Evolutionary conservation across 2,329 filamentous ascomycete species (phyloP).

Genomic region (Calonectria crousiana): DNA sequence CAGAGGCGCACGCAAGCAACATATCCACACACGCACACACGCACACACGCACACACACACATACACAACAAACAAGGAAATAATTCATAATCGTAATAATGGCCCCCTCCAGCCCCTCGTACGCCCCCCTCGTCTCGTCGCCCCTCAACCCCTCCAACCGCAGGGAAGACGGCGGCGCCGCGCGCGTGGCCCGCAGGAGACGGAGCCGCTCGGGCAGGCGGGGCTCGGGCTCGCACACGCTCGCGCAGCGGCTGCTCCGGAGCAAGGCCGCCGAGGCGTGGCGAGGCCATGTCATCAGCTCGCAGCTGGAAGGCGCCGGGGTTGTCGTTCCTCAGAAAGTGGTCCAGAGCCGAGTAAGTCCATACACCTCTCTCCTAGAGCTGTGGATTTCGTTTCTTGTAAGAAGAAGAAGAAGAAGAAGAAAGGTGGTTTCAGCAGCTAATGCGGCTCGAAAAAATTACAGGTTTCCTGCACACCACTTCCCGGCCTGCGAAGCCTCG

Average conservation of each 20-base stretch:
- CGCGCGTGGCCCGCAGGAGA: constrained; percentile 37
- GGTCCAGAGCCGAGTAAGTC: constrained; percentile 36
- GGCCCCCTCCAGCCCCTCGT: constrained; percentile 31
- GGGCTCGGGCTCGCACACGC: constrained; percentile 48
- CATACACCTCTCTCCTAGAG: background rate
- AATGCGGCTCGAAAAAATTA: background rate
- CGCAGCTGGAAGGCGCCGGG: constrained; percentile 40
- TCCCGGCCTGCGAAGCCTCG: constrained; percentile 30
- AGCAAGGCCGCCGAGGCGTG: constrained; percentile 57
- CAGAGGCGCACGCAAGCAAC: background rate
- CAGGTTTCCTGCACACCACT: constrained; percentile 38
- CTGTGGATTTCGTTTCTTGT: background rate
- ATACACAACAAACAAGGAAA: background rate
- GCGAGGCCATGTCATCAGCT: constrained; percentile 49
- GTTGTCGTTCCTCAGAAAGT: constrained; percentile 17
- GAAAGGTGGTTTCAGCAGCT: background rate
- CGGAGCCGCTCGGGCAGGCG: constrained; percentile 26
- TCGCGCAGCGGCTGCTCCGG: constrained; percentile 55
- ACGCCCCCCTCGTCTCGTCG: constrained; percentile 43
- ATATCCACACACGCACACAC: too few relatives aligned
- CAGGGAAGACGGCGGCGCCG: constrained; percentile 26
- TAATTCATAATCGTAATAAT: constrained; percentile 23
- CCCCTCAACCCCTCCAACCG: constrained; percentile 44
- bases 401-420: background rate
- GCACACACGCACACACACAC: background rate